Evolutionary conservation across 1,139 yeast species (phyloP).

Genomic region (Geotrichum klebahnii): DNA sequence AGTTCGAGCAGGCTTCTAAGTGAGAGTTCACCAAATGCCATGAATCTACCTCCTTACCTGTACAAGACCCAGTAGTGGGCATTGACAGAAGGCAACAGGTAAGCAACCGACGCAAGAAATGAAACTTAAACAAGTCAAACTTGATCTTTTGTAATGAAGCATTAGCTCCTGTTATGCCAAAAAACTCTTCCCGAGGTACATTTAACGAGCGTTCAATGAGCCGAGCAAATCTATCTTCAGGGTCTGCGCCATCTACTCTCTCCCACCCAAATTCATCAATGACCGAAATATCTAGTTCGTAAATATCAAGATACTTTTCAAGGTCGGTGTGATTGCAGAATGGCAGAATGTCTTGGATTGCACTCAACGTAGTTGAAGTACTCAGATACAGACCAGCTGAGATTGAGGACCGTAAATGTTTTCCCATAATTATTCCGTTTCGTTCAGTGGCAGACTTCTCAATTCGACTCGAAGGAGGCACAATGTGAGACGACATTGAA

Average conservation of each 20-base stretch:
- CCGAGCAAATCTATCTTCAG: conserved; percentile 25
- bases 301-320: conserved; percentile 44
- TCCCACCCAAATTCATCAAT: conserved; percentile 25
- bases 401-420: conserved; percentile 35
- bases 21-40: conserved; percentile 12
- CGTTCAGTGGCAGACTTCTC: no score
- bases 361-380: conserved; percentile 29
- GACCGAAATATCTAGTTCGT: conserved; percentile 37
- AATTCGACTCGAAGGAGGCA: no score
- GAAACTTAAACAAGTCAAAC: conserved; percentile 38
- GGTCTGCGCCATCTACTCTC: conserved; percentile 24
- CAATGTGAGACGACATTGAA: no score
- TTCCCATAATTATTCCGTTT: conserved; percentile 30
- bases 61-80: conserved; percentile 34
- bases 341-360: conserved; percentile 34
- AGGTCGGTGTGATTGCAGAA: conserved; percentile 38
- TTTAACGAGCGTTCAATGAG: conserved; percentile 19
- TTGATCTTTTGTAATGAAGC: conserved; percentile 32
- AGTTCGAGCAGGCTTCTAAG: conserved; percentile 6
- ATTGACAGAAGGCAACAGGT: conserved; percentile 44
- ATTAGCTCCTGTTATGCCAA: conserved; percentile 34
- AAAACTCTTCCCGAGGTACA: conserved; percentile 24
- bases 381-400: conserved; percentile 34
- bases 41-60: conserved; percentile 11
- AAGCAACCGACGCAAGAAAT: conserved; percentile 41